A percentile compares a stretch with the other conserved stretches of the same genome.
phyloP scores from a whole-genome alignment of 352 stramenopile genomes.

The Pythium guiyangense region DNA sequence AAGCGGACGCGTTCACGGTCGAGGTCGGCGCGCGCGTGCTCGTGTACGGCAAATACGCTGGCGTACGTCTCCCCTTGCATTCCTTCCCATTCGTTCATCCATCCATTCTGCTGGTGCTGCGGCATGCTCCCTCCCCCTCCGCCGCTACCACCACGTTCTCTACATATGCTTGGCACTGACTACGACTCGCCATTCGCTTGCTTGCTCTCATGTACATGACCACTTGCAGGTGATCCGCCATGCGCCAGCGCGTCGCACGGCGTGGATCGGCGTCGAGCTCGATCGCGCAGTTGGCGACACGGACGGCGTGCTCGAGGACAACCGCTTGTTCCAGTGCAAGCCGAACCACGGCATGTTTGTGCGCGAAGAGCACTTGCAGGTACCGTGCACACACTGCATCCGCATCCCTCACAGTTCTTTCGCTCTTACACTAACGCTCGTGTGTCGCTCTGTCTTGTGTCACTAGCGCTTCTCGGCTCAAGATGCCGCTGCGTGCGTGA shows the following conservation, averaged over 20 bases:
- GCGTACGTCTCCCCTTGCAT: constrained; percentile 31
- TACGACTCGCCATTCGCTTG: too few species aligned
- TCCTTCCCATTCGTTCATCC: background rate
- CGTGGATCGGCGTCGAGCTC: constrained; percentile 83
- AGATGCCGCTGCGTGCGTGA: constrained; percentile 63
- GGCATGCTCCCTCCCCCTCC: background rate
- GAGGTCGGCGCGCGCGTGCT: constrained; percentile 49
- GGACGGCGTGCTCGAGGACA: constrained; percentile 71
- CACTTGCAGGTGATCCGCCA: constrained; percentile 53
- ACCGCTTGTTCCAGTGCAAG: constrained; percentile 81
- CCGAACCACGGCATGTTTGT: constrained; percentile 83
- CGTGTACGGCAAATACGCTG: constrained; percentile 76
- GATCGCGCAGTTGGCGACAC: constrained; percentile 68
- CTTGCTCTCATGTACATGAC: too few species aligned
- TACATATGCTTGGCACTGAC: background rate
- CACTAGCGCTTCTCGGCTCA: constrained; percentile 69
- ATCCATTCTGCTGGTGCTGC: background rate
- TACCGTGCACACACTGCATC: constrained; percentile 14
- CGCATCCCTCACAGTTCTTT: too few species aligned
- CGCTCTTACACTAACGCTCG: background rate
- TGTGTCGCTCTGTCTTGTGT: background rate
- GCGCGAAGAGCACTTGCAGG: constrained; percentile 65
- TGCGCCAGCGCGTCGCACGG: constrained; percentile 43
- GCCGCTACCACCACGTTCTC: too few species aligned
- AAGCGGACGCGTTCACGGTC: constrained; percentile 27